phyloP scores from a whole-genome alignment of 1,139 yeast genomes.

The Pichia kudriavzevii region DNA sequence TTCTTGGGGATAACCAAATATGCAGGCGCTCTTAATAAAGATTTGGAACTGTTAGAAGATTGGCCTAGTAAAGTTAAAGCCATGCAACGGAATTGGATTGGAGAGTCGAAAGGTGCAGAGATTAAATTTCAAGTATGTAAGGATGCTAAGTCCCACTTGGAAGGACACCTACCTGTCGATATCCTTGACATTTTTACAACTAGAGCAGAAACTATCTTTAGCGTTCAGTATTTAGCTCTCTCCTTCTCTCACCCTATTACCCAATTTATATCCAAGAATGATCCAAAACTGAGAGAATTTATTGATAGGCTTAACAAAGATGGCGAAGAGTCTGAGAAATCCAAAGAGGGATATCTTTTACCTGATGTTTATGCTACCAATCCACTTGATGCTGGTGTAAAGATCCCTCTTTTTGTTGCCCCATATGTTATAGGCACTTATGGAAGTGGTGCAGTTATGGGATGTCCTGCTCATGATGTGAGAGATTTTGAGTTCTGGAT shows the following conservation, averaged over 20 bases:
- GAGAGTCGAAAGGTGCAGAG: slow-evolving; percentile 76
- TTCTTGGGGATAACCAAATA: slow-evolving; percentile 80
- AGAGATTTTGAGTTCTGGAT: slow-evolving; percentile 81
- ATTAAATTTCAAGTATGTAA: slow-evolving; percentile 35
- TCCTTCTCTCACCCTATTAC: slow-evolving; percentile 65
- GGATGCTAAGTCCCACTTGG: slow-evolving; percentile 7
- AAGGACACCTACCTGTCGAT: slow-evolving; percentile 15
- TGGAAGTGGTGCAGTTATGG: slow-evolving; percentile 96
- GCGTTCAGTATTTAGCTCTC: slow-evolving; percentile 77
- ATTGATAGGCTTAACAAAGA: slow-evolving; percentile 32
- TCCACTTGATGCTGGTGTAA: slow-evolving; percentile 43
- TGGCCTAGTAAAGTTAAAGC: slow-evolving; percentile 89
- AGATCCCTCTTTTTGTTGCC: slow-evolving; percentile 75
- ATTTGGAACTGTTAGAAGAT: slow-evolving; percentile 47
- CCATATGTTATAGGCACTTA: slow-evolving; percentile 81
- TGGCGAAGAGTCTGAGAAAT: slow-evolving; percentile 28
- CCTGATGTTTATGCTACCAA: slow-evolving; percentile 41
- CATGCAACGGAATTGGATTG: slow-evolving; percentile 95
- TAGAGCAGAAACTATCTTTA: slow-evolving; percentile 78
- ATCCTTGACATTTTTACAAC: slow-evolving; percentile 65
- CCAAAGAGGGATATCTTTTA: slow-evolving; percentile 56
- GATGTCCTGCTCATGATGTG: slow-evolving; percentile 89
- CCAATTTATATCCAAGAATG: slow-evolving; percentile 29
- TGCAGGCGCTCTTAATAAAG: slow-evolving; percentile 59
- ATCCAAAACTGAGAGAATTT: slow-evolving; percentile 40